Conservation (phyloP, 2,329 filamentous ascomycete genomes). For the Pseudopyricularia javanii region DNA sequence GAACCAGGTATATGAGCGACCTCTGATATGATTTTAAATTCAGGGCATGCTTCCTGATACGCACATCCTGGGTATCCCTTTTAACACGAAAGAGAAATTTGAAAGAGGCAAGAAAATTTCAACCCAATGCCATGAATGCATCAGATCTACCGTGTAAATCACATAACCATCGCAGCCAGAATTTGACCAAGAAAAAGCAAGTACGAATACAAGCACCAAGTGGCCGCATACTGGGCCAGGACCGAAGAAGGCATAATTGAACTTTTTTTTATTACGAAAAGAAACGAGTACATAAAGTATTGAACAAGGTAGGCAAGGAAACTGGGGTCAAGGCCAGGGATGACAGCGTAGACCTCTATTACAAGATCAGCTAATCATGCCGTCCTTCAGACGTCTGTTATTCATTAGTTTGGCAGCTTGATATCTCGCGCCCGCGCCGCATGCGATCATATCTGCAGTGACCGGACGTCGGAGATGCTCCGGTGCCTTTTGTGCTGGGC, state of each 20-base stretch:
- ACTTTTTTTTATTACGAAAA: background rate
- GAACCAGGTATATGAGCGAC: no score
- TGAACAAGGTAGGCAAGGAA: background rate
- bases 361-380: constrained; percentile 1
- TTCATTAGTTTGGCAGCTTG: background rate
- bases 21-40: no score
- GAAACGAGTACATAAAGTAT: background rate
- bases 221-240: background rate
- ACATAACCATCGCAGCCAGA: no score
- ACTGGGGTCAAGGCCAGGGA: constrained; percentile 2
- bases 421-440: background rate
- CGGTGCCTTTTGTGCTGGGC: constrained; percentile 41
- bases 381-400: constrained; percentile 3
- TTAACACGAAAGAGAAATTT: no score
- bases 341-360: background rate
- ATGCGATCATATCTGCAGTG: constrained; percentile 4
- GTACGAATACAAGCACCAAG: no score
- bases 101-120: no score
- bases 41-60: no score
- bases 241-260: background rate
- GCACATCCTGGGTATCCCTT: no score
- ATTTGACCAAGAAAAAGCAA: background rate
- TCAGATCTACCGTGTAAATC: no score
- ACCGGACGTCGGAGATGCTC: constrained; percentile 44
- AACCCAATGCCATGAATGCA: no score